Base-by-base conservation (phyloP, 192 early-diverging fungal species). In the Gamsiella multidivaricata region DNA sequence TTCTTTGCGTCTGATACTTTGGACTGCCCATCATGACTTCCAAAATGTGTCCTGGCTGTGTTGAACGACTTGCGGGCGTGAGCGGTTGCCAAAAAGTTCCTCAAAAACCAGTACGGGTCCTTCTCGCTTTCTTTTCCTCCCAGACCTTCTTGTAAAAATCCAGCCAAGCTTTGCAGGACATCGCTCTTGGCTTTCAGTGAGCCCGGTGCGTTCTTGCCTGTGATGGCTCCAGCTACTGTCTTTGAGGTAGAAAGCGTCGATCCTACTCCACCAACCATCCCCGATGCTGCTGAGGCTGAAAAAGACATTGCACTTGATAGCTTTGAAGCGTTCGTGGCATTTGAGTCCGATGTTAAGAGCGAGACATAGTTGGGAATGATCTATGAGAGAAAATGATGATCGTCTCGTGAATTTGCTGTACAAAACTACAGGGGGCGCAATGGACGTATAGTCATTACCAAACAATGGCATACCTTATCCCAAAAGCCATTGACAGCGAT, bases 321-420 rank as follows among this genome's bases (percentile, higher is more conserved):
- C 45, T 78, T 78, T 9, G 74, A 74, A 0, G 57, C 47, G n/a
- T 73, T 85, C 0, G 80, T 67, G 34, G 67, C 81, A 32, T 86
- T 88, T n/a, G 87, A 80, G 37, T 88, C 82, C 0, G 85, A 82
- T 0, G 85, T 70, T 34, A 92, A 67, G 42, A 91, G 49, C 15
- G 84, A 87, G 9, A 90, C 67, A 58, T 86, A 92, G 59, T 91
- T 92, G 29, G 84, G 84, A n/a, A 88, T 63, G 7, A 91, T 79
- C 89, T 89, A 57, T 25, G 29, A 20, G 8, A 23, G 29, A 34
- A 37, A 28, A 18, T 10, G 22, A 53, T 55, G 12, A 25, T 56
- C 49, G 61, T 54, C 26, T 18, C 32, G 43, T 39, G 7, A 6
- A 53, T 25, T 53, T n/a, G n/a, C n/a, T n/a, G n/a, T n/a, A n/a